Evolutionary conservation across 2,329 filamentous ascomycete species (phyloP).

Genomic region (Penicillium freii): DNA sequence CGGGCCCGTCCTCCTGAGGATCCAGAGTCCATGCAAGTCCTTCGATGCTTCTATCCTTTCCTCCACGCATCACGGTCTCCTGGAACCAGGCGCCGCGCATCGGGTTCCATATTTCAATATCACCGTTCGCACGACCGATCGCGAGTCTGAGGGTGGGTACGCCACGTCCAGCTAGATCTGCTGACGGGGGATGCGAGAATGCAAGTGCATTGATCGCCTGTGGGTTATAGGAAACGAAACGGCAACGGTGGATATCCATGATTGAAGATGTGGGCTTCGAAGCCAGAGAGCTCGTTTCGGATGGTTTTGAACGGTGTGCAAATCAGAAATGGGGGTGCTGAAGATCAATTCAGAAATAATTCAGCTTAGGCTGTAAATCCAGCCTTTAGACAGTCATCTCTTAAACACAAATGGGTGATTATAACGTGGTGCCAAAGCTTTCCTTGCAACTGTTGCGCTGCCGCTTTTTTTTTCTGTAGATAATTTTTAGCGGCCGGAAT

Average conservation of each 20-base stretch:
- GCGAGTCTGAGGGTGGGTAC: conserved; percentile 71
- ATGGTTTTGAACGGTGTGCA: conserved; percentile 6
- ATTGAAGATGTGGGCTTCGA: conserved; percentile 17
- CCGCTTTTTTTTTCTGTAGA: conserved; percentile 30
- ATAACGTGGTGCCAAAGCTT: conserved; percentile 20
- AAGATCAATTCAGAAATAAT: conserved; percentile 18
- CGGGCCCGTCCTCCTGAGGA: conserved; percentile 61
- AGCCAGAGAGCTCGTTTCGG: conserved; percentile 18
- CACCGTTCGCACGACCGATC: conserved; percentile 87
- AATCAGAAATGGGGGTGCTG: conserved; percentile 12
- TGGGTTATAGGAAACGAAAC: conserved; percentile 89
- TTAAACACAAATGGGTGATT: conserved; percentile 5
- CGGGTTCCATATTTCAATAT: conserved; percentile 98
- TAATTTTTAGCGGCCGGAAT: conserved; percentile 32
- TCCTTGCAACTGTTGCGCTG: conserved; percentile 18
- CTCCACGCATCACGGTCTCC: conserved; percentile 79
- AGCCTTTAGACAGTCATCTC: conserved; percentile 27
- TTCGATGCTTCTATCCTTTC: conserved; percentile 82
- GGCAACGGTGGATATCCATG: conserved; percentile 97
- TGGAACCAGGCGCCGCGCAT: conserved; percentile 80
- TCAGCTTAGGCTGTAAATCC: conserved; percentile 14
- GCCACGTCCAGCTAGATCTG: conserved; percentile 46
- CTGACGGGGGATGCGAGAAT: conserved; percentile 72
- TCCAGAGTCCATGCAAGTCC: conserved; percentile 90
- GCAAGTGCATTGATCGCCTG: conserved; percentile 92